These are phyloP conservation scores for Typha latifolia DNA, from an alignment of 176 grass and related monocot species.

Conservation along the genomic window DNA sequence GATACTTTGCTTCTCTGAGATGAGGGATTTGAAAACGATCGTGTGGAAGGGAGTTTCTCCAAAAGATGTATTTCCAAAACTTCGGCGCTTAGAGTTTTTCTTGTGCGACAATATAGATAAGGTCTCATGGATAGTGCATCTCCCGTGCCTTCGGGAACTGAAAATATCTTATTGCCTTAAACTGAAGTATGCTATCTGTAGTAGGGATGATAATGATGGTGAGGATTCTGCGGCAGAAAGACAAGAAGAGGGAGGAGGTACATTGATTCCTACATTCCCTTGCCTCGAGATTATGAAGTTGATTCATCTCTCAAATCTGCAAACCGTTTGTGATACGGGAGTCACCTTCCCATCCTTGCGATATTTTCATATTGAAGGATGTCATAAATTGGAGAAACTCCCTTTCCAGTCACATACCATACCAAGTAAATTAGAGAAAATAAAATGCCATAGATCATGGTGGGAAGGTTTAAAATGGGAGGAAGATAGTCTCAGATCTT, in stretches of 20 bases:
- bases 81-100: conserved; percentile 5
- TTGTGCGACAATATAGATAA: conserved; percentile 10
- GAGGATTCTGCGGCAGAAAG: neutral
- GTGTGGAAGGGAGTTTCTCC: conserved; percentile 13
- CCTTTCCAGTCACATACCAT: neutral
- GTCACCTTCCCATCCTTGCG: neutral
- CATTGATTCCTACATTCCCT: neutral
- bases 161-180: neutral
- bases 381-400: neutral
- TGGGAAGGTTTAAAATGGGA: neutral
- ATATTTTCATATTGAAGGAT: neutral
- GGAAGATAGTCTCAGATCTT: too few relatives aligned
- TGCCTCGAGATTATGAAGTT: neutral
- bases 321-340: neutral
- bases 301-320: neutral
- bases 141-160: conserved; percentile 7
- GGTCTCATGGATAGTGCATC: conserved; percentile 22
- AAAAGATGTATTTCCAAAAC: conserved; percentile 17
- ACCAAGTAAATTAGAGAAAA: neutral
- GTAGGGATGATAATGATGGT: neutral
- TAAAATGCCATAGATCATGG: neutral
- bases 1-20: neutral
- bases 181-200: neutral
- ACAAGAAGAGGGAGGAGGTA: neutral
- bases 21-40: conserved; percentile 9